Evolutionary conservation across 1,284 basidiomycete genomes (phyloP), one percentile per base, ranked within the genome.

Genomic region (Ustilago loliicola): DNA sequence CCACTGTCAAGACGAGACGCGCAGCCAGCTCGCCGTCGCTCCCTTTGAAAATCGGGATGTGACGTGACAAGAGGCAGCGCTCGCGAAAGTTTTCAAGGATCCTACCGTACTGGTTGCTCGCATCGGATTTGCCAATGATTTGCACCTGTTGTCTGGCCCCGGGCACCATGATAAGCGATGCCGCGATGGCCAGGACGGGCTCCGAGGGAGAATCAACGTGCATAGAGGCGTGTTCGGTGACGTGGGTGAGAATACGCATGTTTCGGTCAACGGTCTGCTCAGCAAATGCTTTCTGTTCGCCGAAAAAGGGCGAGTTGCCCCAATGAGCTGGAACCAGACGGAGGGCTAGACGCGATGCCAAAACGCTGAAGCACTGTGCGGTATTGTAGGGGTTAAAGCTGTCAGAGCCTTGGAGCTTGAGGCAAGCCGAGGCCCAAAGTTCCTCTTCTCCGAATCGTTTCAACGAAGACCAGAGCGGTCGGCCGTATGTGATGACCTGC

Each of bases 171-270:
- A 61, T 23, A 30, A 54, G 51, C 32, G 27, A 38, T 5, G 59
- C 65, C 0, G 65, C 65, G 7, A 67, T 57, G 6, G 65, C 58
- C 15, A 67, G 65, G 17, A 55, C 45, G 3, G 64, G 64, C 23
- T 66, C 64, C 3, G 64, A 60, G 6, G 50, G 56, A 11, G 55
- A 40, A 19, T 17, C 19, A 13, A 61, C 40, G 25, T 54, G 27
- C n/a, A 61, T 27, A 17, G 17, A 7, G 29, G 51, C 51, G 4
- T 57, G 4, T 27, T 55, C 2, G 19, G 34, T 29, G 3, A 65
- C n/a, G 15, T 9, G 32, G 29, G 11, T 48, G 4, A 58, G n/a
- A 27, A 62, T 57, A 34, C 52, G 45, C 59, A 61, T 68, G 66
- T 68, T 52, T 1, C 47, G 32, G 27, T 62, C 60, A 3, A 67